Conservation (phyloP, 768 basidiomycete species). For the Boletellus ananiceps region DNA sequence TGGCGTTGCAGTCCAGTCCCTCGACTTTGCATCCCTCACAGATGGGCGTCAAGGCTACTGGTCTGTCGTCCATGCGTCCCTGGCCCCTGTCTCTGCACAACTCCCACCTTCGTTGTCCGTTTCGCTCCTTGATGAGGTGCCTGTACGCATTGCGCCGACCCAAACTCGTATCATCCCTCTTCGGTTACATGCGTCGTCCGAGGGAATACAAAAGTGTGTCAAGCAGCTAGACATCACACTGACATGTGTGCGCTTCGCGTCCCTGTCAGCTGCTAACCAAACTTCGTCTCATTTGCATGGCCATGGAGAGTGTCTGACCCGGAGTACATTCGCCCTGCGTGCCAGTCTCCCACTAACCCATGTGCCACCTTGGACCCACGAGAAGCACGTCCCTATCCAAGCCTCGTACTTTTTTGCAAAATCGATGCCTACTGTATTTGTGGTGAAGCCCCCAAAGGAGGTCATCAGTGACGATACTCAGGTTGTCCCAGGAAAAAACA, state of each 20-base stretch:
- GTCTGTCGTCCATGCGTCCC: constrained; percentile 36
- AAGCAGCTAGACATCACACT: constrained; percentile 40
- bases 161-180: constrained; percentile 63
- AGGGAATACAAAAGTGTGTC: constrained; percentile 30
- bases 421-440: constrained; percentile 54
- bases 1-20: constrained; percentile 58
- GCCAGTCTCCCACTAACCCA: constrained; percentile 45
- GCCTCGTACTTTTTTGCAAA: constrained; percentile 56
- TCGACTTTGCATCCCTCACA: constrained; percentile 14
- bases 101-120: constrained; percentile 17
- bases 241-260: constrained; percentile 19
- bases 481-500: neutral
- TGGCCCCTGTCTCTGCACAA: neutral
- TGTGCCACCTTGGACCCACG: constrained; percentile 36
- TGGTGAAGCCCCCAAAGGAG: constrained; percentile 52
- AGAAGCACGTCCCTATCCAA: constrained; percentile 37
- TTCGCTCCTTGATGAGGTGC: constrained; percentile 14
- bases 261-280: neutral
- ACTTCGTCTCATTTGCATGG: neutral
- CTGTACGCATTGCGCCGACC: constrained; percentile 47
- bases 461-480: constrained; percentile 20
- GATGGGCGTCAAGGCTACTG: constrained; percentile 42
- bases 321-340: constrained; percentile 23
- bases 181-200: constrained; percentile 36
- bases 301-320: neutral